A percentile compares a stretch with the other conserved stretches of the same genome.
These are phyloP conservation scores for Mortierella sp. DNA, from an alignment of 371 early-diverging fungal species.

Conservation along the genomic window DNA sequence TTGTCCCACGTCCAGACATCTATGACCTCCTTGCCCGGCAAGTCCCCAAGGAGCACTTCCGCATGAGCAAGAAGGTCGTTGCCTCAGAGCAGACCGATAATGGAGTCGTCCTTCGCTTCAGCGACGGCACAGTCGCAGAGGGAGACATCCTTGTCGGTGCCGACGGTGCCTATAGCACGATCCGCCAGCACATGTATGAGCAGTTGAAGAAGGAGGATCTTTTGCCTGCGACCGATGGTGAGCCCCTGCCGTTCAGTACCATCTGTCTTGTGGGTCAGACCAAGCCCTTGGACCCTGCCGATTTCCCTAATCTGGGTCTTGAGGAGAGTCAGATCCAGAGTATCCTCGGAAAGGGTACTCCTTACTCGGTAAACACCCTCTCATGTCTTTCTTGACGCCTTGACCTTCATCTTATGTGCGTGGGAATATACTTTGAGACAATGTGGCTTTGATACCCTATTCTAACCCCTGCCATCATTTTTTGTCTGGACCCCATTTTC, in stretches of 20 bases:
- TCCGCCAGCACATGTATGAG: constrained; percentile 18
- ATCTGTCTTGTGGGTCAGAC: constrained; percentile 14
- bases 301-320: not conserved
- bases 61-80: constrained; percentile 15
- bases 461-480: too few species aligned
- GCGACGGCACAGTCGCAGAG: constrained; percentile 15
- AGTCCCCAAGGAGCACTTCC: constrained; percentile 19
- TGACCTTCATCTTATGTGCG: not conserved
- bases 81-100: constrained; percentile 6
- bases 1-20: constrained; percentile 16
- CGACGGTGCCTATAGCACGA: constrained; percentile 26
- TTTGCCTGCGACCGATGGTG: constrained; percentile 16
- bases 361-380: not conserved
- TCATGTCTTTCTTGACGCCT: not conserved
- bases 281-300: not conserved
- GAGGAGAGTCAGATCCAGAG: not conserved
- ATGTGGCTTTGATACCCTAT: too few species aligned
- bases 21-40: constrained; percentile 15
- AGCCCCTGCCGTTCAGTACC: constrained; percentile 4
- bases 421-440: too few species aligned
- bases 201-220: not conserved
- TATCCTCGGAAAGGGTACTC: not conserved
- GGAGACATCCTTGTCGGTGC: constrained; percentile 40
- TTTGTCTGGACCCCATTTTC: not conserved
- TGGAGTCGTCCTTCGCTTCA: constrained; percentile 11